phyloP scores from a whole-genome alignment of 345 rosid genomes.

The Populus nigra region DNA sequence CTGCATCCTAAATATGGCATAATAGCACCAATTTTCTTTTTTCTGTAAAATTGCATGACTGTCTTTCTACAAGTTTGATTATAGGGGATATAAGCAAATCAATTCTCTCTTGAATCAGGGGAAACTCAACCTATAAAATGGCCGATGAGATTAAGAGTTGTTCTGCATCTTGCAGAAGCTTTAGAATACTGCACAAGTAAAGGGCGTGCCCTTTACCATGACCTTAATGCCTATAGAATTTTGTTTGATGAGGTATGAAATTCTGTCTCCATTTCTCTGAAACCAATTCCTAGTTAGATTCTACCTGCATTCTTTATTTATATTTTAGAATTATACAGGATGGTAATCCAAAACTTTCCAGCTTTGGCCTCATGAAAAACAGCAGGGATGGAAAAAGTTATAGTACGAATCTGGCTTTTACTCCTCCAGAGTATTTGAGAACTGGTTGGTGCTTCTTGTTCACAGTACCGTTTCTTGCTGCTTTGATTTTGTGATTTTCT shows the following conservation, averaged over 20 bases:
- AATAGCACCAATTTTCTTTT: too few relatives aligned
- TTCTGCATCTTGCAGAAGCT: conserved; percentile 89
- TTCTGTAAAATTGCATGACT: background rate
- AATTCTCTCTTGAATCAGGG: conserved; percentile 50
- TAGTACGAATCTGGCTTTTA: conserved; percentile 89
- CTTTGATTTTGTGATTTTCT: background rate
- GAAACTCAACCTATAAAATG: conserved; percentile 93
- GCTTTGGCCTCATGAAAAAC: conserved; percentile 94
- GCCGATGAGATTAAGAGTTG: conserved; percentile 93
- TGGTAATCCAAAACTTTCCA: conserved; percentile 85
- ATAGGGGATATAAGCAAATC: background rate
- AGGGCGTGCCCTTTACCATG: conserved; percentile 94
- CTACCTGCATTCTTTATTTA: conserved; percentile 14
- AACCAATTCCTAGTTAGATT: conserved; percentile 1
- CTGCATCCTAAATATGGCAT: background rate
- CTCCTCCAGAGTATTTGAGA: conserved; percentile 95
- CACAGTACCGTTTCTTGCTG: background rate
- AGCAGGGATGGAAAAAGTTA: conserved; percentile 95
- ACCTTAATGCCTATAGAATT: conserved; percentile 88
- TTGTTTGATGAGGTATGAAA: conserved; percentile 74
- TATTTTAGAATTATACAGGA: conserved; percentile 45
- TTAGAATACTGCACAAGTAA: conserved; percentile 79
- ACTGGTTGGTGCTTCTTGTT: conserved; percentile 49
- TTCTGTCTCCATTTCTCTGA: background rate
- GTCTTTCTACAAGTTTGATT: background rate